phyloP scores from a whole-genome alignment of 192 early-diverging fungal species.

The Endogone sp. region DNA sequence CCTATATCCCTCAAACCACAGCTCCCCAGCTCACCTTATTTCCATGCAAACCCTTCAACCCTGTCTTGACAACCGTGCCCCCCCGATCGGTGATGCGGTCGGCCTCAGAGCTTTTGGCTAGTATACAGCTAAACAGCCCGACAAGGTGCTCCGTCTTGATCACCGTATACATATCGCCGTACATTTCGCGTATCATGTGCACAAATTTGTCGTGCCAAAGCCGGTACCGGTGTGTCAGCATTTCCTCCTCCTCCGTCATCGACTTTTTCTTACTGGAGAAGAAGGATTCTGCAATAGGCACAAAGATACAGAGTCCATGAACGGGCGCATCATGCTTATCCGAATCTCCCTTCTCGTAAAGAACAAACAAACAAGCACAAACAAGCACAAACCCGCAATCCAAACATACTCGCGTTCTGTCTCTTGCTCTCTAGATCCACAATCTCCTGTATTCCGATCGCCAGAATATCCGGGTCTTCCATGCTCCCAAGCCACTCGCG shows the following conservation, averaged over 20 bases:
- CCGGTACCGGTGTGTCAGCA: constrained; percentile 66
- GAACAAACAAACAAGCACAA: constrained; percentile 7
- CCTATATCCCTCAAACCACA: neutral
- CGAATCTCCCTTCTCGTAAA: neutral
- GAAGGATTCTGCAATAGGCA: constrained; percentile 43
- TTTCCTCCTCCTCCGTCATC: constrained; percentile 41
- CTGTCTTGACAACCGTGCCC: constrained; percentile 82
- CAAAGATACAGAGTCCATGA: neutral
- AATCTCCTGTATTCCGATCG: constrained; percentile 83
- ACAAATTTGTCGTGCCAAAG: constrained; percentile 81
- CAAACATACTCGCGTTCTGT: constrained; percentile 70
- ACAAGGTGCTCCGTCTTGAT: constrained; percentile 81
- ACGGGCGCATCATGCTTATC: no score
- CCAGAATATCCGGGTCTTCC: constrained; percentile 70
- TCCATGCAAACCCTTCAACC: constrained; percentile 81
- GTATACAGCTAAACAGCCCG: constrained; percentile 87
- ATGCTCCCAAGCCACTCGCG: constrained; percentile 41
- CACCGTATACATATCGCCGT: constrained; percentile 54
- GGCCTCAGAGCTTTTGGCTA: constrained; percentile 60
- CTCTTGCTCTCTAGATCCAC: constrained; percentile 82
- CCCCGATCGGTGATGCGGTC: constrained; percentile 53
- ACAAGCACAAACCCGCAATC: neutral
- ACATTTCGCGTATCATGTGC: constrained; percentile 47
- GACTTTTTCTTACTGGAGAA: constrained; percentile 51
- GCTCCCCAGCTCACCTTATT: constrained; percentile 64